phyloP scores from a whole-genome alignment of 768 basidiomycete genomes.

The Daedaleopsis sinensis region DNA sequence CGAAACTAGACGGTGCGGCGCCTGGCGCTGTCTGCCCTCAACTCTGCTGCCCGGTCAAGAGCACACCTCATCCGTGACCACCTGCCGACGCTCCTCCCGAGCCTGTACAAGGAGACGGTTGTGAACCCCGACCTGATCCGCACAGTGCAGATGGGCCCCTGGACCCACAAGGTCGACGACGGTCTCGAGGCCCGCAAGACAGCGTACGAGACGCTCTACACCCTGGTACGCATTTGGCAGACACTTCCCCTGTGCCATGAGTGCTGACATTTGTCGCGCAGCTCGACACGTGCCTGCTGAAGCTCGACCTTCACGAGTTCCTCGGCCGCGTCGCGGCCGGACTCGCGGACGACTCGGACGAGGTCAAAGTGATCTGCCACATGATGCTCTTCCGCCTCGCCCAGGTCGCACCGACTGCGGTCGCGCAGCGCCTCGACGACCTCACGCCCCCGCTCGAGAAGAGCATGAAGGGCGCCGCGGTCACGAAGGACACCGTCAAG shows the following conservation, averaged over 20 bases:
- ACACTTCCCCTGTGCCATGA: neutral
- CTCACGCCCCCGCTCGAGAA: conserved; percentile 82
- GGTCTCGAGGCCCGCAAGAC: conserved; percentile 96
- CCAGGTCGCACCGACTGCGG: conserved; percentile 80
- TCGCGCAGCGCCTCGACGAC: conserved; percentile 83
- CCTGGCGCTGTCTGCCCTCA: conserved; percentile 86
- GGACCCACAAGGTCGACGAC: conserved; percentile 96
- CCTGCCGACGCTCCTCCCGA: conserved; percentile 72
- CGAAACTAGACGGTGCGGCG: conserved; percentile 79
- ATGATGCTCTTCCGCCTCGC: conserved; percentile 94
- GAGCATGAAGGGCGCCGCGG: conserved; percentile 86
- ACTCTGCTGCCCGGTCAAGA: conserved; percentile 94
- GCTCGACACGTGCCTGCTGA: conserved; percentile 90
- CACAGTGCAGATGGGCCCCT: conserved; percentile 95
- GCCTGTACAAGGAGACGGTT: conserved; percentile 83
- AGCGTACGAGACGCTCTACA: conserved; percentile 97
- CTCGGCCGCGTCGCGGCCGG: conserved; percentile 80
- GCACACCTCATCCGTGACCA: conserved; percentile 91
- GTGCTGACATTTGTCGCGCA: conserved; percentile 31
- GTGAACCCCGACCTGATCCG: conserved; percentile 81
- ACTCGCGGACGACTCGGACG: conserved; percentile 87
- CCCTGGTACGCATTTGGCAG: conserved; percentile 64
- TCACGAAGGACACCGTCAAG: conserved; percentile 96
- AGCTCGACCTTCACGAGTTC: conserved; percentile 87
- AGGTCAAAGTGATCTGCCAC: conserved; percentile 95